Base-by-base conservation (phyloP, 1,284 basidiomycete species). In the Rhodotorula glutinis region DNA sequence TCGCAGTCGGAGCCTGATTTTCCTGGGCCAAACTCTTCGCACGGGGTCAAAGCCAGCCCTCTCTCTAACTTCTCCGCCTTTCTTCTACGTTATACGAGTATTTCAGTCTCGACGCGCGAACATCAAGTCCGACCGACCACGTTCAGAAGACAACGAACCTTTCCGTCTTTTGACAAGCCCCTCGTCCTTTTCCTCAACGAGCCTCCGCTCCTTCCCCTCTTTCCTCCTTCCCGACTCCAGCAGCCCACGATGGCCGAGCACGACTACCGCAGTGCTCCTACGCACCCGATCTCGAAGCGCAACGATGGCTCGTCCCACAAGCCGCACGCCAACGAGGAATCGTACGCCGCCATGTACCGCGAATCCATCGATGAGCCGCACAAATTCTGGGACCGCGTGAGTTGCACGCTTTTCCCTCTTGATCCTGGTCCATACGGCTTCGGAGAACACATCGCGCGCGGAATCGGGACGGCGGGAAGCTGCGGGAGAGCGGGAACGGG, bases 311-410 rank as follows among this genome's bases (percentile, higher is more conserved):
- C 43, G 58, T 33, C 19, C 25, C 65, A 69, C 63, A 60, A 19
- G 14, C 83, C 84, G 46, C 92, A 93, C 78, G 80, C 82, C 19
- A 79, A 86, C 80, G 90, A 90, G 19, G 78, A 92, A 53, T 90
- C 89, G 58, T 77, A 77, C 62, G 30, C 61, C 29, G 33, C 57
- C 40, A 43, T 76, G 51, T 75, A 77, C 68, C 62, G 71, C 58
- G 72, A 76, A 63, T 72, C 69, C 30, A 69, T 77, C 55, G 82
- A 86, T 62, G 83, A 86, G 73, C 87, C 87, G 38, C 89, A 92
- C 75, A 82, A 84, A 73, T 97, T 91, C 88, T 97, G 92, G 92
- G 86, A 85, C 61, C 85, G 88, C 83, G 90, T 88, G 58, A 62
- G 86, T 78, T 21, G 13, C 14, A 7, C 40, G 13, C n/a, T 41